phyloP scores from a whole-genome alignment of 23 red algal species.

The Agarophyton chilense region DNA sequence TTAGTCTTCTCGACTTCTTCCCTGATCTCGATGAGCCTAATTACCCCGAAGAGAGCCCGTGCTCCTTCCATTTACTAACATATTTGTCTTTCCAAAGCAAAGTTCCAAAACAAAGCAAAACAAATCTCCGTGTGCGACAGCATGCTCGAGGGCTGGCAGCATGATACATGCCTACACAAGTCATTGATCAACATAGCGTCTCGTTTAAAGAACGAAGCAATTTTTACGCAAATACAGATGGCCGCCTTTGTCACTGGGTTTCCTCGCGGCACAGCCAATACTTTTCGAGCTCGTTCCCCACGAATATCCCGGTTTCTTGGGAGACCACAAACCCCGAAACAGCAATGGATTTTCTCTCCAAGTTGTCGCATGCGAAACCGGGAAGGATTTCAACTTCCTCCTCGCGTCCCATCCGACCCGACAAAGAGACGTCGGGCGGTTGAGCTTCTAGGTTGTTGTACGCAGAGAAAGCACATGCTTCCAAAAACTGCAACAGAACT shows the following conservation, averaged over 20 bases:
- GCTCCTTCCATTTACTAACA: too few relatives aligned
- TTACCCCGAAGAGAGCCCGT: too few relatives aligned
- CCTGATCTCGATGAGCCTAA: too few relatives aligned
- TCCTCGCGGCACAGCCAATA: not conserved
- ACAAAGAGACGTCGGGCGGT: slow-evolving; percentile 5
- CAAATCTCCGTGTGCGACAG: too few relatives aligned
- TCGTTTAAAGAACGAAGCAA: too few relatives aligned
- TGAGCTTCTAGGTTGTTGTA: slow-evolving; percentile 44
- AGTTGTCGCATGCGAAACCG: slow-evolving; percentile 57
- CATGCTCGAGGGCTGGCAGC: too few relatives aligned
- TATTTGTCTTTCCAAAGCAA: too few relatives aligned
- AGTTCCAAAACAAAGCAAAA: too few relatives aligned
- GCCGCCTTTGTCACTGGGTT: not conserved
- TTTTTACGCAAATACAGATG: not conserved
- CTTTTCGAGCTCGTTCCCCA: not conserved
- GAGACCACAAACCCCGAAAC: not conserved
- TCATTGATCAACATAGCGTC: too few relatives aligned
- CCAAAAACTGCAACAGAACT: slow-evolving; percentile 4
- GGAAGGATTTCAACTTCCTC: slow-evolving; percentile 44
- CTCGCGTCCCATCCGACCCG: slow-evolving; percentile 24
- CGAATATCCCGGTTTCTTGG: not conserved
- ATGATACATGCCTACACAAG: too few relatives aligned
- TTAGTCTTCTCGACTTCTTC: too few relatives aligned
- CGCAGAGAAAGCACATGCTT: slow-evolving; percentile 15
- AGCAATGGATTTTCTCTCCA: not conserved